Percentiles rank a stretch among this genome's conserved stretches.
These are phyloP conservation scores for Biscutella laevigata DNA, from an alignment of 441 rosid species.

Conservation along the genomic window DNA sequence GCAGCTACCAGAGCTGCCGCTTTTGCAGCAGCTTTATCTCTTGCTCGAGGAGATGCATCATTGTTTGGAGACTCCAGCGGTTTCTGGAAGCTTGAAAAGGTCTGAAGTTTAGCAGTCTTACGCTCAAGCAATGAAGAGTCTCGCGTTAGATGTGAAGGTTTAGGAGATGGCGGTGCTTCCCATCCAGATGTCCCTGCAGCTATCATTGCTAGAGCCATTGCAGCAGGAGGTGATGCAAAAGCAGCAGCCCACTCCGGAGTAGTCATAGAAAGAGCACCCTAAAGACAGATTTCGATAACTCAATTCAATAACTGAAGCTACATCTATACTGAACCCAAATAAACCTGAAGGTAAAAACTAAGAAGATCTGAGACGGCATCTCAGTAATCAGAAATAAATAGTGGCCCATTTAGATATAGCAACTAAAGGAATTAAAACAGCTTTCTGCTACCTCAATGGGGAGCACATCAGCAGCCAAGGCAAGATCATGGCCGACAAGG, in stretches of 20 bases:
- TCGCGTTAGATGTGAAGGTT: slow-evolving; percentile 58
- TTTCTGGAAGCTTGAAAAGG: slow-evolving; percentile 93
- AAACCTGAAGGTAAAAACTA: background rate
- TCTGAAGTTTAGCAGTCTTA: slow-evolving; percentile 60
- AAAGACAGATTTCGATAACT: slow-evolving; percentile 17
- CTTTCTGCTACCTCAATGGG: slow-evolving; percentile 68
- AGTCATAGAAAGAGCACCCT: slow-evolving; percentile 95
- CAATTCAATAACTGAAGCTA: background rate
- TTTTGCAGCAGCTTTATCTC: slow-evolving; percentile 97
- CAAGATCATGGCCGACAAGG: slow-evolving; percentile 86
- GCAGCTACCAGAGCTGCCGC: slow-evolving; percentile 99
- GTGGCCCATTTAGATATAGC: background rate
- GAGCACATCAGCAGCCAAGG: slow-evolving; percentile 90
- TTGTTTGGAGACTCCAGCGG: slow-evolving; percentile 56
- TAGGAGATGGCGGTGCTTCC: slow-evolving; percentile 63
- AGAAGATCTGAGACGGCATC: slow-evolving; percentile 9
- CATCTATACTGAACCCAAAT: slow-evolving; percentile 8
- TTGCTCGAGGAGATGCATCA: slow-evolving; percentile 59
- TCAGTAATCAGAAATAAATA: slow-evolving; percentile 16
- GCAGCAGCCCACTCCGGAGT: slow-evolving; percentile 99
- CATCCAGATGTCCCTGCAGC: slow-evolving; percentile 99
- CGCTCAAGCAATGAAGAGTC: slow-evolving; percentile 84
- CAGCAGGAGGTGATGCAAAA: slow-evolving; percentile 99
- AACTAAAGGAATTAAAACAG: slow-evolving; percentile 19
- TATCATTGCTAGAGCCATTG: slow-evolving; percentile 99